phyloP scores from a whole-genome alignment of 108 stramenopile genomes.

The Chaetoceros tenuissimus region DNA sequence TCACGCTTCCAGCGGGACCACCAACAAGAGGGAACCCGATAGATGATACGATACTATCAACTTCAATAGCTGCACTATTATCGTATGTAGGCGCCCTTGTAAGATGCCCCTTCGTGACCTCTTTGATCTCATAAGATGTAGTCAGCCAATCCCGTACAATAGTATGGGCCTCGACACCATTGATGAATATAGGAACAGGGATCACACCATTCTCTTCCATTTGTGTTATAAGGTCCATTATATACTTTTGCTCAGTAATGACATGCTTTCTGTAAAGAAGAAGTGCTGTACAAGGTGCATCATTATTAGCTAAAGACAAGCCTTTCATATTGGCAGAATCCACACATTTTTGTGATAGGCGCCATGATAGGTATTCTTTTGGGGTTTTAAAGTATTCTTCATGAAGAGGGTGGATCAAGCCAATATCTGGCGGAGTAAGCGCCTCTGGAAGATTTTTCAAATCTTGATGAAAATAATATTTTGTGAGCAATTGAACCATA shows the following conservation, averaged over 20 bases:
- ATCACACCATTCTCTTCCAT: conserved; percentile 63
- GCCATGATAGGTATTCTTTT: conserved; percentile 51
- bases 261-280: conserved; percentile 82
- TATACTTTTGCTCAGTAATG: conserved; percentile 72
- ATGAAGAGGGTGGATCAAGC: conserved; percentile 62
- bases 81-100: conserved; percentile 35
- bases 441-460: conserved; percentile 32
- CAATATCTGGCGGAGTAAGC: conserved; percentile 68
- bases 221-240: conserved; percentile 48
- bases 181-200: conserved; percentile 85
- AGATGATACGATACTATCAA: conserved; percentile 78
- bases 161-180: conserved; percentile 86
- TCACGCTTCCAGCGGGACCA: conserved; percentile 80
- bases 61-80: conserved; percentile 25
- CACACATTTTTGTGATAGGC: conserved; percentile 28
- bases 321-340: conserved; percentile 19
- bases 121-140: conserved; percentile 39
- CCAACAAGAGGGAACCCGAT: conserved; percentile 85
- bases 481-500: conserved; percentile 42
- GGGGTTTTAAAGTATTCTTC: conserved; percentile 21
- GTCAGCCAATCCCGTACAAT: conserved; percentile 83
- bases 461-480: conserved; percentile 15
- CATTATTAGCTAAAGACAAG: conserved; percentile 30
- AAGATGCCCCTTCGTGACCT: conserved; percentile 21
- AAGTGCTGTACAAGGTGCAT: conserved; percentile 61